Evolutionary conservation across 805 yeast species (phyloP).

Genomic region (Saccharomycopsis selenospora): DNA sequence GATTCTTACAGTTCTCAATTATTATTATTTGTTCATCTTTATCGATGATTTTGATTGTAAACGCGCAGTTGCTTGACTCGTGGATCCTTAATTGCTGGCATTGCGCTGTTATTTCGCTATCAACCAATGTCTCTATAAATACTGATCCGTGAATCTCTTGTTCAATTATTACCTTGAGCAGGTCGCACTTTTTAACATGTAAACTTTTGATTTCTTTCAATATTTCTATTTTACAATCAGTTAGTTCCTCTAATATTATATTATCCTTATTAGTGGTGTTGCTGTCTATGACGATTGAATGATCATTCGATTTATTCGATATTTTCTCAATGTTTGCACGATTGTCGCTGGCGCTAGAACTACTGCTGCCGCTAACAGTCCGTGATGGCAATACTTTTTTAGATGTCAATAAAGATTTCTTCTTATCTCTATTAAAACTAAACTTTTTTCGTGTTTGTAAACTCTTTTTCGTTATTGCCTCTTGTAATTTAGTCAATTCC

Average conservation of each 20-base stretch:
- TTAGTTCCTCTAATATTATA: not conserved
- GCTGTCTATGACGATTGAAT: not conserved
- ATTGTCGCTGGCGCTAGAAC: no score
- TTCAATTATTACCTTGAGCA: not conserved
- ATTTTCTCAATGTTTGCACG: not conserved
- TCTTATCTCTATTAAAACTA: not conserved
- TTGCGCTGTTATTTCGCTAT: not conserved
- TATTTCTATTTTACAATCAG: not conserved
- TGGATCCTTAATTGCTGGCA: conserved; percentile 1
- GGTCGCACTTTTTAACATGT: not conserved
- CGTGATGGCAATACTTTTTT: not conserved
- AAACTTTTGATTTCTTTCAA: not conserved
- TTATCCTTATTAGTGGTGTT: not conserved
- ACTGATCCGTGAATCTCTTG: not conserved
- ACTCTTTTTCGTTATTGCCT: not conserved
- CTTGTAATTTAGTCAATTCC: not conserved
- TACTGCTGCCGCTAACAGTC: not conserved
- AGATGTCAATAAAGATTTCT: not conserved
- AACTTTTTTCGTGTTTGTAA: not conserved
- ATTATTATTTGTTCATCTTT: not conserved
- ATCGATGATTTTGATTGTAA: not conserved
- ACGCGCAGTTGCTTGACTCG: not conserved
- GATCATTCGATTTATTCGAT: not conserved
- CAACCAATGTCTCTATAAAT: not conserved
- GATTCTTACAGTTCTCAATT: not conserved